These are phyloP conservation scores for Aristolochia californica DNA, from an alignment of 164 flowering plant genomes.

Conservation along the genomic window DNA sequence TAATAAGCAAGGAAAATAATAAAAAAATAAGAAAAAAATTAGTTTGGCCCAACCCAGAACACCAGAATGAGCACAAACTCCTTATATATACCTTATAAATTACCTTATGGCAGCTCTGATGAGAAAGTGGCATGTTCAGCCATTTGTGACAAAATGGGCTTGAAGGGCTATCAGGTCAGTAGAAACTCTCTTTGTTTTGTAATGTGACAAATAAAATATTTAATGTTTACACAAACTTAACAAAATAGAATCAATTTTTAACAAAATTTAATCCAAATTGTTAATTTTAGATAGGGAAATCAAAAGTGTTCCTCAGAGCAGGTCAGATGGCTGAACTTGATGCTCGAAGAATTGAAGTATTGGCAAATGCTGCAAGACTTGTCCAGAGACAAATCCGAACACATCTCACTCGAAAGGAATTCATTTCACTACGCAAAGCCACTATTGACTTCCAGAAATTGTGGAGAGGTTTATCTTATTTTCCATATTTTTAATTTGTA, in stretches of 20 bases:
- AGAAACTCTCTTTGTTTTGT: background rate
- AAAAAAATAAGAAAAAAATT: background rate
- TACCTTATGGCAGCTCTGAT: constrained; percentile 36
- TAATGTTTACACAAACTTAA: too few relatives aligned
- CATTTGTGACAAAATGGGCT: constrained; percentile 61
- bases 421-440: constrained; percentile 38
- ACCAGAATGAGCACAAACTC: background rate
- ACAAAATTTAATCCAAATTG: background rate
- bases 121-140: constrained; percentile 60
- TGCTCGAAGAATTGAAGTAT: constrained; percentile 67
- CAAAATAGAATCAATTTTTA: too few relatives aligned
- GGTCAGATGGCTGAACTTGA: constrained; percentile 96
- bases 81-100: constrained; percentile 4
- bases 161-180: constrained; percentile 81
- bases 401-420: constrained; percentile 54
- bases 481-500: background rate
- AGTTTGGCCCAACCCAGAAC: too few relatives aligned
- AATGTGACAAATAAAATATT: background rate
- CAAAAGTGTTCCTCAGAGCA: constrained; percentile 82
- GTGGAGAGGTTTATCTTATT: constrained; percentile 57
- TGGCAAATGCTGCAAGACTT: constrained; percentile 57
- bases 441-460: constrained; percentile 43
- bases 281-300: constrained; percentile 59
- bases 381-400: constrained; percentile 76
- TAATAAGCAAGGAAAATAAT: background rate